Percentiles rank a stretch among this genome's conserved stretches.
phyloP scores from a whole-genome alignment of 345 rosid species.

The Syzygium oleosum region DNA sequence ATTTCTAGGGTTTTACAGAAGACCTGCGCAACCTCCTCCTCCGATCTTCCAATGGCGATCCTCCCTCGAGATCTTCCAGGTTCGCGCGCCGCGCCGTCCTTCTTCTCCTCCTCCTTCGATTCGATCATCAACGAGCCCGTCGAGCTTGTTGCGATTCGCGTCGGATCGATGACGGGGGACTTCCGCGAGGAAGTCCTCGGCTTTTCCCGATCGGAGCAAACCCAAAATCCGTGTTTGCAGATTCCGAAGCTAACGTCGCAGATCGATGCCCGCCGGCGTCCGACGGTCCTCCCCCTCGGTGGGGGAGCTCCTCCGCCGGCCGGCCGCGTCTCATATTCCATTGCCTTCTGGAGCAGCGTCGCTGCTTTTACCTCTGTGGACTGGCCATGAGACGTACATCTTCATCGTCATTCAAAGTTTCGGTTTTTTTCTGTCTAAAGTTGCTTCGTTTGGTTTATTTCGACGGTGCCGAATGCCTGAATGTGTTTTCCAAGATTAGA shows the following conservation, averaged over 20 bases:
- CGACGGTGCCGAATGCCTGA: not conserved
- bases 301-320: constrained; percentile 16
- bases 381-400: constrained; percentile 10
- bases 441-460: not conserved
- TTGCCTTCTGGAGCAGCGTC: constrained; percentile 34
- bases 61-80: not conserved
- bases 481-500: not conserved
- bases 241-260: constrained; percentile 28
- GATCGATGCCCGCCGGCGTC: constrained; percentile 3
- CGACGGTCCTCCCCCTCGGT: constrained; percentile 12
- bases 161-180: constrained; percentile 11
- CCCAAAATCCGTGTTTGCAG: constrained; percentile 17
- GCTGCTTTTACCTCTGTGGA: constrained; percentile 33
- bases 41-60: not conserved
- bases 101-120: not conserved
- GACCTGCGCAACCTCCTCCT: too few relatives aligned
- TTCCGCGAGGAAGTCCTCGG: constrained; percentile 26
- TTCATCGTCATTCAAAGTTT: not conserved
- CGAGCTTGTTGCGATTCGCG: not conserved
- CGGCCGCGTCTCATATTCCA: constrained; percentile 22
- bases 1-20: not conserved
- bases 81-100: not conserved
- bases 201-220: constrained; percentile 9
- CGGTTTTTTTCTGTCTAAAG: not conserved
- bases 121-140: not conserved